A percentile compares a stretch with the other conserved stretches of the same genome.
Conservation (phyloP, 495 filamentous ascomycete genomes). For the Darksidea phi region DNA sequence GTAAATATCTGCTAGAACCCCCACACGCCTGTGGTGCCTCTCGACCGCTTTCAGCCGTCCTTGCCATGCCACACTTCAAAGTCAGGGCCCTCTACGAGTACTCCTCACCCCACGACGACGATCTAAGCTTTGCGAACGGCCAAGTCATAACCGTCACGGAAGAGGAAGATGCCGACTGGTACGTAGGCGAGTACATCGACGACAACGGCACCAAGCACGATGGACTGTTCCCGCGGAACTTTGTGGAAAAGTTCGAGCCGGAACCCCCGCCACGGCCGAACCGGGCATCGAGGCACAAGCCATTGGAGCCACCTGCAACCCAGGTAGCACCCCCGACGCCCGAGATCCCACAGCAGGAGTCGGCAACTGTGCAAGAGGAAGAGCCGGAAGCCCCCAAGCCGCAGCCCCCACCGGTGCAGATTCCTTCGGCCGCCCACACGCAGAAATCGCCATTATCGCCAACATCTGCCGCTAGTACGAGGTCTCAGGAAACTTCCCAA, state of each 20-base stretch:
- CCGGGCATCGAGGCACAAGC: slow-evolving; percentile 68
- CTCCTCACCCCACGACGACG: slow-evolving; percentile 84
- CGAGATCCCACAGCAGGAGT: slow-evolving; percentile 31
- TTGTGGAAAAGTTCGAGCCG: slow-evolving; percentile 92
- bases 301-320: slow-evolving; percentile 54
- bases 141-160: slow-evolving; percentile 93
- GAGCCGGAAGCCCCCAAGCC: slow-evolving; percentile 45
- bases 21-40: slow-evolving; percentile 9
- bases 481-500: slow-evolving; percentile 15
- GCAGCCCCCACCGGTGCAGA: slow-evolving; percentile 32
- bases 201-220: slow-evolving; percentile 68
- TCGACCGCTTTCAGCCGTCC: neutral
- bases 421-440: slow-evolving; percentile 19
- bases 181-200: slow-evolving; percentile 84
- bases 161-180: slow-evolving; percentile 93
- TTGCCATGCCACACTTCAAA: slow-evolving; percentile 67
- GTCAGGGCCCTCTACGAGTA: slow-evolving; percentile 96
- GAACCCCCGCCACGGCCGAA: slow-evolving; percentile 82
- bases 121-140: slow-evolving; percentile 79
- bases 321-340: slow-evolving; percentile 27
- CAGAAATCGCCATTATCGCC: slow-evolving; percentile 25
- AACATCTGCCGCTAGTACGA: slow-evolving; percentile 12
- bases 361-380: slow-evolving; percentile 42
- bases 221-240: slow-evolving; percentile 95
- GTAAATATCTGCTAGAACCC: slow-evolving; percentile 35